phyloP scores from a whole-genome alignment of 2,329 filamentous ascomycete species.

The Fusarium heterosporum region DNA sequence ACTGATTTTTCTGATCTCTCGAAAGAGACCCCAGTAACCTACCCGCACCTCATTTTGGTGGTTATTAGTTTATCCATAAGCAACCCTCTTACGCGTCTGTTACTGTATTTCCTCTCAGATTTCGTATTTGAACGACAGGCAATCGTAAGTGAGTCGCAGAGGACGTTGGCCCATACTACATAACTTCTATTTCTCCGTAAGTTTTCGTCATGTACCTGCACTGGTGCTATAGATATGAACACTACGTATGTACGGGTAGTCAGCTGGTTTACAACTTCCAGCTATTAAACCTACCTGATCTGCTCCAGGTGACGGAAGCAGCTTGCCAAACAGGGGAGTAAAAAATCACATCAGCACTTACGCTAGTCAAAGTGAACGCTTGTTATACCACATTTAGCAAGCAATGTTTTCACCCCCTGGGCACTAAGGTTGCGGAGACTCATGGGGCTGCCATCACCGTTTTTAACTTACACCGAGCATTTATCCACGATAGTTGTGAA shows the following conservation, averaged over 20 bases:
- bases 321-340: conserved; percentile 8
- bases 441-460: conserved; percentile 9
- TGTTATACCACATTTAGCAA: conserved; percentile 22
- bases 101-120: not conserved
- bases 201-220: too few relatives aligned
- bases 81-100: conserved; percentile 19
- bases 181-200: not conserved
- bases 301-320: conserved; percentile 6
- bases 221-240: not conserved
- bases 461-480: conserved; percentile 5
- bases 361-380: conserved; percentile 10
- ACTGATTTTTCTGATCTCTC: conserved; percentile 6
- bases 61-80: not conserved
- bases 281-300: conserved; percentile 2
- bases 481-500: conserved; percentile 1
- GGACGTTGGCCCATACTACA: too few relatives aligned
- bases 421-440: conserved; percentile 13
- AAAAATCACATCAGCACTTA: conserved; percentile 6
- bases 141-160: not conserved
- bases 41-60: conserved; percentile 2
- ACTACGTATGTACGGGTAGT: not conserved
- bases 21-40: not conserved
- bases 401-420: conserved; percentile 9
- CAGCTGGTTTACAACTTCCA: not conserved
- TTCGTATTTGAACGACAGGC: not conserved